These are phyloP conservation scores for Colletotrichum theobromicola DNA, from an alignment of 2,329 filamentous ascomycete genomes.

Conservation along the genomic window DNA sequence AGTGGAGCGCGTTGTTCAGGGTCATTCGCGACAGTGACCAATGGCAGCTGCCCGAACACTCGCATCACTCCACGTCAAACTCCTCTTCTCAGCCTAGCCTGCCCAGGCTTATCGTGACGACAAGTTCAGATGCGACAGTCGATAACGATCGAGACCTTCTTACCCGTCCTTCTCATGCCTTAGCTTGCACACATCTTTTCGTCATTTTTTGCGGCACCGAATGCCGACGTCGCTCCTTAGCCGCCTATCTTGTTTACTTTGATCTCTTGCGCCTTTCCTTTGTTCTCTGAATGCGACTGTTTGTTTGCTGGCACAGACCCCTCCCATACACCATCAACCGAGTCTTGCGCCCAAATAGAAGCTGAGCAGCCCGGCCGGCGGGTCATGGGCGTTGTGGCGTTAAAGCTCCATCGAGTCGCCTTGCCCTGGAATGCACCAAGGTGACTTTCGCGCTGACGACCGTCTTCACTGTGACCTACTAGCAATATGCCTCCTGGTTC, in stretches of 20 bases:
- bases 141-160: slow-evolving; percentile 18
- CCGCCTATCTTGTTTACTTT: not conserved
- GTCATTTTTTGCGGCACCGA: not conserved
- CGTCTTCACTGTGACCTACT: not conserved
- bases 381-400: slow-evolving; percentile 21
- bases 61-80: slow-evolving; percentile 12
- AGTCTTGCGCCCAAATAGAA: slow-evolving; percentile 2
- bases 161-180: not conserved
- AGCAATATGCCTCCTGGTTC: slow-evolving; percentile 25
- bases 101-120: slow-evolving; percentile 19
- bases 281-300: slow-evolving; percentile 1
- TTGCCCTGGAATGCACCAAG: not conserved
- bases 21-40: slow-evolving; percentile 6
- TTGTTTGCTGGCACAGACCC: slow-evolving; percentile 16
- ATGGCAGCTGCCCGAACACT: not conserved
- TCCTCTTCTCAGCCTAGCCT: slow-evolving; percentile 18
- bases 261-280: not conserved
- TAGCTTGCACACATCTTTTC: not conserved
- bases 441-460: not conserved
- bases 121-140: slow-evolving; percentile 12
- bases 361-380: slow-evolving; percentile 5
- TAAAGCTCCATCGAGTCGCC: not conserved
- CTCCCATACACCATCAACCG: not conserved
- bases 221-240: slow-evolving; percentile 4
- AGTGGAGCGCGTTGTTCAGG: slow-evolving; percentile 4